Evolutionary conservation across 768 basidiomycete species (phyloP), one percentile per base, ranked within the genome.

Genomic region (Leccinum subgranulosum): DNA sequence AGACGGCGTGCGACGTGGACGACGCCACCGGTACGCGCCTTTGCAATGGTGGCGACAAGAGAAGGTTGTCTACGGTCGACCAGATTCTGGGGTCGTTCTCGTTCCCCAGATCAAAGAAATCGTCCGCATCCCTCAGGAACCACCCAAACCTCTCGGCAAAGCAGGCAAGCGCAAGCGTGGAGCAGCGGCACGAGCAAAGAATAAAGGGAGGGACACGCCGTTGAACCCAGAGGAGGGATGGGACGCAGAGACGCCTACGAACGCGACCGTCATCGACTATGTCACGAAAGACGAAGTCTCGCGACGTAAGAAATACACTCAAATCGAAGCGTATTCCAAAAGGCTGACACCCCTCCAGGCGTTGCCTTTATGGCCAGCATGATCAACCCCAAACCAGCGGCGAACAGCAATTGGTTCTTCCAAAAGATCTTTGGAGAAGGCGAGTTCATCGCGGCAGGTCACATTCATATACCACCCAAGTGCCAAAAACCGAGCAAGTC

Each of bases 31-130:
- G 31, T 85, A 84, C 64, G 75, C 75, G 50, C 96, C 95, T 4
- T 77, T 98, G 34, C 90, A 92, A 41, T 96, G 81, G 77, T 98
- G 96, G 96, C 84, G 94, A n/a, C 84, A 85, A 63, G 96, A 98
- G 74, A 87, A 85, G 60, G 82, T 93, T 23, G 86, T 94, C 2
- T 98, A 93, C 65, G 88, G 87, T 6, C 81, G 85, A 21, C 79
- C 81, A 12, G 74, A 79, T 9, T 78, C 79, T 7, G 82, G 77
- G 23, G 60, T 74, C 9, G 74, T 80, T 21, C 77, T 82, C 27
- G 86, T 90, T 11, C 79, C 88, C 1, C 81, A 79, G 65, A 88
- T 93, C 66, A 77, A 84, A 68, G 80, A 85, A 70, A 79, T 94
- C 54, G 67, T 85, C 55, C 75, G 82, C 51, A 66, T 85, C 14